Base-by-base conservation (phyloP, 228 moss, liverwort and hornwort genomes). In the Sphagnum fallax region DNA sequence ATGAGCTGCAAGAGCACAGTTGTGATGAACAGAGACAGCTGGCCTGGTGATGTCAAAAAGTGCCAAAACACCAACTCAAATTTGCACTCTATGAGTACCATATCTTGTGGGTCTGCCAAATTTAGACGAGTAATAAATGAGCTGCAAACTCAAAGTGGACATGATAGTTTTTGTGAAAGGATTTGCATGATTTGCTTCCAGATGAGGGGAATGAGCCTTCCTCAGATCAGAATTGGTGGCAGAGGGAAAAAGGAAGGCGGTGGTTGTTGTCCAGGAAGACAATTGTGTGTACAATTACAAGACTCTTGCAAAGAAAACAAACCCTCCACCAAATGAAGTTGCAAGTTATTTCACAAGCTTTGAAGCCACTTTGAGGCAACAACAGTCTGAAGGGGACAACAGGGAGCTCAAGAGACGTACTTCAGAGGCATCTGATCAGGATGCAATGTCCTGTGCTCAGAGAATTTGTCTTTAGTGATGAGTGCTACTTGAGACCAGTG, bases 51-150 rank as follows among this genome's bases (percentile, higher is more conserved):
- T 14, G 70, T 72, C 6, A 76, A 16, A 49, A 81, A 74, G 9
- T 72, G 74, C 13, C 79, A 75, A 60, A 69, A 81, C 48, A 85
- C 70, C 0, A 85, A 65, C 70, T 82, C 81, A 12, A 85, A 85
- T 67, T 85, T 81, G 70, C 81, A 78, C 50, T 85, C 85, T 7
- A 85, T 82, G 51, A 85, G 53, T n/a, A 73, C 55, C 60, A 82
- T 58, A 14, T 76, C 73, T 53, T 75, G 53, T 0, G 85, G 79
- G 48, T 79, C 79, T 73, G 74, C 76, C 70, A 85, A 49, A 65
- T 82, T 85, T 0, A 85, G 63, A 6, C 82, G 78, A 7, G 79
- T 76, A 63, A 85, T 47, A 8, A 85, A 71, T 0, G 85, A 81
- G 70, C 85, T 85, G 77, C 67, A 5, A 52, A 50, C 1, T 16